These are phyloP conservation scores for Hymenoscyphus repandus DNA, from an alignment of 2,329 filamentous ascomycete genomes.

Conservation along the genomic window DNA sequence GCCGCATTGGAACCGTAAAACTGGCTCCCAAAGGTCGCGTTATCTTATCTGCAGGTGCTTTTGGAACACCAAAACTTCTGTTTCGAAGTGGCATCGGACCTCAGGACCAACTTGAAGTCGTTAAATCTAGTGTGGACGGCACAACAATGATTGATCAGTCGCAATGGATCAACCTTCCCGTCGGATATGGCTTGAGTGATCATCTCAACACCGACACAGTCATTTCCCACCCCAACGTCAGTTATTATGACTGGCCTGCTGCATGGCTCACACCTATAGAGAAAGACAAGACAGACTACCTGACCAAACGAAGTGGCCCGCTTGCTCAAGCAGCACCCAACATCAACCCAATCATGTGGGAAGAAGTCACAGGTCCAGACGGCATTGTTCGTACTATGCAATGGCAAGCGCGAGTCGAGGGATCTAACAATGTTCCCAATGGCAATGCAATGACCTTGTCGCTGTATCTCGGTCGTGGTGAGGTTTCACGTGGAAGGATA, in stretches of 20 bases:
- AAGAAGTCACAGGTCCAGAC: conserved; percentile 50
- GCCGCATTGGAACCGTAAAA: conserved; percentile 54
- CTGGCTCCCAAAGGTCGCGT: conserved; percentile 59
- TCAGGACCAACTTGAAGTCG: conserved; percentile 38
- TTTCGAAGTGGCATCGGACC: conserved; percentile 59
- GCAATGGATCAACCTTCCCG: conserved; percentile 51
- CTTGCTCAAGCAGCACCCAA: conserved; percentile 59
- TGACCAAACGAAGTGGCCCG: conserved; percentile 48
- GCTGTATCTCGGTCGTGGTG: conserved; percentile 59
- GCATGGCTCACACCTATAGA: conserved; percentile 45
- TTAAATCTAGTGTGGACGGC: conserved; percentile 42
- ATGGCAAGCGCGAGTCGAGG: conserved; percentile 59
- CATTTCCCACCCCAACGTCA: conserved; percentile 42
- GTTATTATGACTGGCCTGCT: conserved; percentile 59
- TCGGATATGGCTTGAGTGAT: conserved; percentile 52
- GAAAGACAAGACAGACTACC: conserved; percentile 38
- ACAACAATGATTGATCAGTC: conserved; percentile 41
- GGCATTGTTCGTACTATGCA: conserved; percentile 57
- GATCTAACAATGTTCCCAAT: conserved; percentile 12
- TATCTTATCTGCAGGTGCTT: conserved; percentile 62
- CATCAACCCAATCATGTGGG: conserved; percentile 55
- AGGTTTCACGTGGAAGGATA: conserved; percentile 53
- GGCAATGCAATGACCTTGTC: conserved; percentile 35
- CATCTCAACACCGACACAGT: conserved; percentile 51
- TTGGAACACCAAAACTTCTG: conserved; percentile 53